Conservation (phyloP, 2,329 filamentous ascomycete species). For the Curvularia spicifera region DNA sequence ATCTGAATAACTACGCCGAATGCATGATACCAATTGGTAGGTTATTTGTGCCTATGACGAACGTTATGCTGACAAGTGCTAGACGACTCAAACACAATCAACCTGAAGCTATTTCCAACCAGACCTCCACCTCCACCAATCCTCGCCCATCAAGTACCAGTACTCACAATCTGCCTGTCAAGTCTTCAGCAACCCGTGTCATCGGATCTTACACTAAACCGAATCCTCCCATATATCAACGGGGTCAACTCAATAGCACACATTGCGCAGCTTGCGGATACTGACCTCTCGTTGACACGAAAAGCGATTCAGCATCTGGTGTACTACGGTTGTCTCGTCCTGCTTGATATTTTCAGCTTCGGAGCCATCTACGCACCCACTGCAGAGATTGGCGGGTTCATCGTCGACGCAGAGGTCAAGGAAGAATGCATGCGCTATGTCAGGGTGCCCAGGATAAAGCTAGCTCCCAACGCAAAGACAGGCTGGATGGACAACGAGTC, state of each 20-base stretch:
- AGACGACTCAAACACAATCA: conserved; percentile 94
- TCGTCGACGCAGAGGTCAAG: conserved; percentile 76
- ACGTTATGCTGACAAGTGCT: conserved; percentile 11
- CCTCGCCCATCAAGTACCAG: conserved; percentile 87
- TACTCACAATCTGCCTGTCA: conserved; percentile 64
- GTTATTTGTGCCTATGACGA: conserved; percentile 36
- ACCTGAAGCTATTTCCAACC: conserved; percentile 92
- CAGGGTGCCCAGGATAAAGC: conserved; percentile 49
- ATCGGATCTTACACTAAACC: conserved; percentile 76
- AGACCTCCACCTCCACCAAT: conserved; percentile 78
- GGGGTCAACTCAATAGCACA: conserved; percentile 88
- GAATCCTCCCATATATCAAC: conserved; percentile 85
- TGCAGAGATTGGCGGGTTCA: conserved; percentile 77
- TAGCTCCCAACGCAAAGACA: conserved; percentile 24
- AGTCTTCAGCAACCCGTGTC: conserved; percentile 57
- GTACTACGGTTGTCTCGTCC: conserved; percentile 88
- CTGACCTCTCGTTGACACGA: conserved; percentile 84
- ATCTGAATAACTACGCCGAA: conserved; percentile 95
- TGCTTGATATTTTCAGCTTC: conserved; percentile 96
- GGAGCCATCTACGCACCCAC: conserved; percentile 87
- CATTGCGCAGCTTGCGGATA: conserved; percentile 83
- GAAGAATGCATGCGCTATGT: conserved; percentile 90
- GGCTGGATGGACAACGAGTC: conserved; percentile 28
- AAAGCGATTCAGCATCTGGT: conserved; percentile 87
- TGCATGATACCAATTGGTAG: conserved; percentile 96